Evolutionary conservation across 768 basidiomycete species (phyloP).

Genomic region (Boletus tomentosulus): DNA sequence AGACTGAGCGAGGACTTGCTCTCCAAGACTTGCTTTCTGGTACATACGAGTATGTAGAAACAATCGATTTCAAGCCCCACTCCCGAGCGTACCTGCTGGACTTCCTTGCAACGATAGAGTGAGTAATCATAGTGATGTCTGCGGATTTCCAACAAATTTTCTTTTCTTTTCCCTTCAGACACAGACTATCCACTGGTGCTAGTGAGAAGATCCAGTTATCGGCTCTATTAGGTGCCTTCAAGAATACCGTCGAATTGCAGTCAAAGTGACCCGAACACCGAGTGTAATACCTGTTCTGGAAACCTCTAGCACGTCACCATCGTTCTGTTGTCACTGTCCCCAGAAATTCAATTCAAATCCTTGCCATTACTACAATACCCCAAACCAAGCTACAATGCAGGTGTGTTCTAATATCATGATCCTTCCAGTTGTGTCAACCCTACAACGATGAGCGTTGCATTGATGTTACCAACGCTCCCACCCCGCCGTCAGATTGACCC

Average conservation of each 20-base stretch:
- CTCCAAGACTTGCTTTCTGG: conserved; percentile 92
- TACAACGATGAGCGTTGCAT: conserved; percentile 9
- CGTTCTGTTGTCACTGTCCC: neutral
- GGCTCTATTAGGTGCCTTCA: conserved; percentile 88
- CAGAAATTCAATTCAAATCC: neutral
- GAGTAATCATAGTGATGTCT: conserved; percentile 28
- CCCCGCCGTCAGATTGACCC: neutral
- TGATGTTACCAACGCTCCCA: neutral
- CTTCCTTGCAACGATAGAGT: conserved; percentile 95
- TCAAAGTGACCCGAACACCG: conserved; percentile 32
- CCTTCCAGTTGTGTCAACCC: neutral
- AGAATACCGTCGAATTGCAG: conserved; percentile 81
- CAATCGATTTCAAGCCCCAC: conserved; percentile 79
- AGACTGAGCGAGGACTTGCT: conserved; percentile 89
- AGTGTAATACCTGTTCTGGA: neutral
- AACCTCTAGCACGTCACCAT: neutral
- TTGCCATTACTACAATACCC: neutral
- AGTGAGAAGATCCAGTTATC: conserved; percentile 94
- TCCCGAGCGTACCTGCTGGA: conserved; percentile 91
- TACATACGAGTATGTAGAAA: conserved; percentile 85
- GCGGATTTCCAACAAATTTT: neutral
- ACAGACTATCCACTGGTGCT: conserved; percentile 87
- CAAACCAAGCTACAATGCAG: neutral
- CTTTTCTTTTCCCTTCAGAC: conserved; percentile 43
- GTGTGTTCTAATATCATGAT: neutral